Percentiles rank a stretch among this genome's conserved stretches.
Evolutionary conservation across 305 asterid genomes (phyloP).

Genomic region (Solanum hybrid): DNA sequence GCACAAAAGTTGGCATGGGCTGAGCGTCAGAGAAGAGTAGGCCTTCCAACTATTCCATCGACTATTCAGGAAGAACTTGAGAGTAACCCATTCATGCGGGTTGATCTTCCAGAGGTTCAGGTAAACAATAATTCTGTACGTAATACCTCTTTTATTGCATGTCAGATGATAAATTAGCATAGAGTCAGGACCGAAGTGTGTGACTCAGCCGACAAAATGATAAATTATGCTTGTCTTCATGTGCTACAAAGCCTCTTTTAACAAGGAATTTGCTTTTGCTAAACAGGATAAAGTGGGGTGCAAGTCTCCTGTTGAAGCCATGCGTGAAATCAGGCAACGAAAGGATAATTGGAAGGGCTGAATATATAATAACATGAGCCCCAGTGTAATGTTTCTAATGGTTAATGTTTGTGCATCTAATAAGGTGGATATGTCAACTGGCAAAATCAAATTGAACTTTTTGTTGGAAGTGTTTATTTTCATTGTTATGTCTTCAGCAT

Average conservation of each 20-base stretch:
- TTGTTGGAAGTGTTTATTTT: background rate
- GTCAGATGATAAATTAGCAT: background rate
- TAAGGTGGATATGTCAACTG: background rate
- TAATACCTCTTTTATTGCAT: background rate
- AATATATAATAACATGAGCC: background rate
- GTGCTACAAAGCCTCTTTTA: background rate
- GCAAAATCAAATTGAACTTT: background rate
- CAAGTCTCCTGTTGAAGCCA: slow-evolving; percentile 60
- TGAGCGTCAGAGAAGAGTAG: slow-evolving; percentile 16
- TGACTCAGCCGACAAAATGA: background rate
- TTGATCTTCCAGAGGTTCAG: slow-evolving; percentile 79
- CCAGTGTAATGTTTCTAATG: background rate
- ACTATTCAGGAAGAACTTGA: slow-evolving; percentile 68
- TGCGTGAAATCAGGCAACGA: slow-evolving; percentile 44
- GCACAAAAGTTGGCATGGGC: slow-evolving; percentile 39
- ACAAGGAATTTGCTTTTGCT: slow-evolving; percentile 1
- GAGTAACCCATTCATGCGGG: slow-evolving; percentile 92
- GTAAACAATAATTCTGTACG: slow-evolving; percentile 16
- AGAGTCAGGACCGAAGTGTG: background rate
- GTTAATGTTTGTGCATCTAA: background rate
- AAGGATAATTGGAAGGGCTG: slow-evolving; percentile 57
- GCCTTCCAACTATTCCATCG: slow-evolving; percentile 50
- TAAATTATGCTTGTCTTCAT: background rate
- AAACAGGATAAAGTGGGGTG: slow-evolving; percentile 58
- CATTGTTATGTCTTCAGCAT: background rate